phyloP scores from a whole-genome alignment of 1,139 yeast genomes.

The Candida tropicalis region DNA sequence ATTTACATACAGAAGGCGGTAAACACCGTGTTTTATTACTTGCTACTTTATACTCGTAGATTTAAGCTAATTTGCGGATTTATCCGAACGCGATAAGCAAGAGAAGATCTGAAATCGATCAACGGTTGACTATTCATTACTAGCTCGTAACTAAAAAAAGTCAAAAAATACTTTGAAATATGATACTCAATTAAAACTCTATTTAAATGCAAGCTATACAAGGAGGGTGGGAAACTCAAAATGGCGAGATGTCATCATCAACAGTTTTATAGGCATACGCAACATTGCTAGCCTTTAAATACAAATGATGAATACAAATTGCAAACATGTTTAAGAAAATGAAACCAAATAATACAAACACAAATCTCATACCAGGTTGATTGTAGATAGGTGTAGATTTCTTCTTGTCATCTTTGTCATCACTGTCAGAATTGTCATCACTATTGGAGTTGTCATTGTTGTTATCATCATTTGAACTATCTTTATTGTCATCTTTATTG shows the following conservation, averaged over 20 bases:
- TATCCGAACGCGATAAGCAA: not conserved
- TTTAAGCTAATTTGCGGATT: not conserved
- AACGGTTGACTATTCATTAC: too few relatives aligned
- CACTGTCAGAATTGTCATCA: not conserved
- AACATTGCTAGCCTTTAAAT: conserved; percentile 29
- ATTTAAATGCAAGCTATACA: not conserved
- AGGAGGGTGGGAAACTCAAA: conserved; percentile 17
- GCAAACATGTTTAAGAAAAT: conserved; percentile 37
- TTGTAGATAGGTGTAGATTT: conserved; percentile 17
- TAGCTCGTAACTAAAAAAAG: too few relatives aligned
- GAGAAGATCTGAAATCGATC: too few relatives aligned
- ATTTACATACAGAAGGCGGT: too few relatives aligned
- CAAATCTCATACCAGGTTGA: conserved; percentile 25
- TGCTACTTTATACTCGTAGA: not conserved
- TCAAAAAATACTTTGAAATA: too few relatives aligned
- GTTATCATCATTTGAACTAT: too few relatives aligned
- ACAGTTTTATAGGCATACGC: conserved; percentile 38
- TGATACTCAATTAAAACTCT: too few relatives aligned
- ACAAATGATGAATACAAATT: conserved; percentile 40
- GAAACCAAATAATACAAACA: conserved; percentile 34
- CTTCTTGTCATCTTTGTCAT: not conserved
- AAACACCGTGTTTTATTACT: too few relatives aligned
- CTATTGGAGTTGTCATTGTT: conserved; percentile 3
- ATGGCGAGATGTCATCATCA: conserved; percentile 41
- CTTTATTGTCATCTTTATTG: not conserved